A percentile compares a stretch with the other conserved stretches of the same genome.
Evolutionary conservation across 2,329 filamentous ascomycete species (phyloP).

Genomic region (Hypoxylon rubiginosum): DNA sequence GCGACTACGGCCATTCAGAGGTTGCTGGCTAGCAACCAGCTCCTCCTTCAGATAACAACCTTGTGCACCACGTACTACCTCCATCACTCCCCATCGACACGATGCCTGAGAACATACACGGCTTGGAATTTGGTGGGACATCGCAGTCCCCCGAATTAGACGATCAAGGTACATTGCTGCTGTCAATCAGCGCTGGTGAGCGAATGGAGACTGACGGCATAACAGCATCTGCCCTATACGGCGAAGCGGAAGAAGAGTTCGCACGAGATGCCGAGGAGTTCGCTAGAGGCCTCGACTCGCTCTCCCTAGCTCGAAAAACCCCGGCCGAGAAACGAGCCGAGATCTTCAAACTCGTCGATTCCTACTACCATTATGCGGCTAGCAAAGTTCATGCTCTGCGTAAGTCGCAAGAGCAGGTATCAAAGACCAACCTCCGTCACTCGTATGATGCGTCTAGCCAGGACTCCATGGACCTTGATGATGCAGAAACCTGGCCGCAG

Average conservation of each 20-base stretch:
- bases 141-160: conserved; percentile 34
- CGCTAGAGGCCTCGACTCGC: conserved; percentile 84
- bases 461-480: conserved; percentile 70
- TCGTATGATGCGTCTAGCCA: conserved; percentile 55
- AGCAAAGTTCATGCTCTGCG: conserved; percentile 61
- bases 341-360: conserved; percentile 76
- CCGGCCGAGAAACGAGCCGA: conserved; percentile 71
- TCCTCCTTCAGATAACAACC: conserved; percentile 36
- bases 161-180: conserved; percentile 40
- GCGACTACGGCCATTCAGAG: conserved; percentile 38
- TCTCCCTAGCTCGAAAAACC: conserved; percentile 66
- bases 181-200: conserved; percentile 22
- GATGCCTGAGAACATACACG: conserved; percentile 34
- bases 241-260: conserved; percentile 44
- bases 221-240: conserved; percentile 46
- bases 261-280: conserved; percentile 86
- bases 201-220: conserved; percentile 28
- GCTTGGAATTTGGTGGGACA: conserved; percentile 34
- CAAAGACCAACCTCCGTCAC: conserved; percentile 47
- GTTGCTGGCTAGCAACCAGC: conserved; percentile 46
- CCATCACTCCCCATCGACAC: conserved; percentile 14
- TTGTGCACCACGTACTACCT: conserved; percentile 6
- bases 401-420: conserved; percentile 56
- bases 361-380: conserved; percentile 71
- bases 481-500: conserved; percentile 56